Conservation (phyloP, 495 filamentous ascomycete genomes). For the Chaetomium fimeti region DNA sequence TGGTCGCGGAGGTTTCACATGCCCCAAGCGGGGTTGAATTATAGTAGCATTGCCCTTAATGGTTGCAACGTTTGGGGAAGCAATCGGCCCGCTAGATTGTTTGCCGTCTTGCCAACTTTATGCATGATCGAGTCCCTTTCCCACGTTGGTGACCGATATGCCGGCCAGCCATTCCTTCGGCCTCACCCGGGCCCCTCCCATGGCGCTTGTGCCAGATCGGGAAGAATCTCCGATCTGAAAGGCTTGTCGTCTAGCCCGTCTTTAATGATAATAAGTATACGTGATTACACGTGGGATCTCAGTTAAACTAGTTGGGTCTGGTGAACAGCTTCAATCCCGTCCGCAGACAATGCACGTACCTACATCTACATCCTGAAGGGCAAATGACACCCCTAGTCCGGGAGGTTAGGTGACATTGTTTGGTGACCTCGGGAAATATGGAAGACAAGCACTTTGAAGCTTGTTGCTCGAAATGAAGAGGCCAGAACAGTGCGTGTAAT, state of each 20-base stretch:
- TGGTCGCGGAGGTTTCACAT: background rate
- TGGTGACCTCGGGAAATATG: too few relatives aligned
- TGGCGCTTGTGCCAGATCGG: background rate
- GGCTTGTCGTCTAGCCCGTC: background rate
- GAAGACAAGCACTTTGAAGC: too few relatives aligned
- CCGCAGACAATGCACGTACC: too few relatives aligned
- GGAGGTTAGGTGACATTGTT: too few relatives aligned
- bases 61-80: background rate
- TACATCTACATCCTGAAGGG: too few relatives aligned
- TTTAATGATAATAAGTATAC: background rate
- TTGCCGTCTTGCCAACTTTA: background rate
- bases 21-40: background rate
- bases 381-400: too few relatives aligned
- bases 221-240: background rate
- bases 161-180: background rate
- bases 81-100: conserved; percentile 4
- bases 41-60: conserved; percentile 2
- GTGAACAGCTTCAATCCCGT: too few relatives aligned
- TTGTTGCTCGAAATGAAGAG: too few relatives aligned
- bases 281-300: background rate
- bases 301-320: background rate
- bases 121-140: conserved; percentile 3
- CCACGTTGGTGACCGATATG: background rate
- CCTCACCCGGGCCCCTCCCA: background rate
- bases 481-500: too few relatives aligned